Evolutionary conservation across 495 filamentous ascomycete genomes (phyloP).

Genomic region (Amniculicola lignicola): DNA sequence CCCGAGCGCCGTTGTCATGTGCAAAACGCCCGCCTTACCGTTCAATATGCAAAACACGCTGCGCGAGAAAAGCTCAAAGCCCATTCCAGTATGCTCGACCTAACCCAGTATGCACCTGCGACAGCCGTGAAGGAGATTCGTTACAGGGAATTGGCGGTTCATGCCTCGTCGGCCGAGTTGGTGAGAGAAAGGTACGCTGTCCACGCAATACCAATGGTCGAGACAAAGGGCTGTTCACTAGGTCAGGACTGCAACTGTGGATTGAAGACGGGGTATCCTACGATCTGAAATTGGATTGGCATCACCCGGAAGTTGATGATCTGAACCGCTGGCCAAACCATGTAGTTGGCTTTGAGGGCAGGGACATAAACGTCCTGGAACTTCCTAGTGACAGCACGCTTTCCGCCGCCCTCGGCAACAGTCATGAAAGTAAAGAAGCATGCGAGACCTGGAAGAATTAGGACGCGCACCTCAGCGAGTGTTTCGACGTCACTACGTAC

Average conservation of each 20-base stretch:
- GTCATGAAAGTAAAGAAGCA: constrained; percentile 97
- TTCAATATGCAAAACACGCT: constrained; percentile 9
- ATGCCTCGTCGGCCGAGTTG: constrained; percentile 74
- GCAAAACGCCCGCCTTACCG: constrained; percentile 7
- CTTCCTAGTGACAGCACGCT: constrained; percentile 74
- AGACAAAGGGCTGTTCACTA: constrained; percentile 79
- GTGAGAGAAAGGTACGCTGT: constrained; percentile 96
- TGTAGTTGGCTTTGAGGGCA: constrained; percentile 91
- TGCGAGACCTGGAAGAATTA: constrained; percentile 58
- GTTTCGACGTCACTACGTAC: constrained; percentile 44
- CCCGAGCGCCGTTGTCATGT: constrained; percentile 18
- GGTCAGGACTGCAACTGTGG: constrained; percentile 4
- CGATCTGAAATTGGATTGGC: constrained; percentile 94
- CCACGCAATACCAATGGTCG: constrained; percentile 95
- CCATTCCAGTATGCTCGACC: constrained; percentile 2
- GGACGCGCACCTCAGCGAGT: neutral
- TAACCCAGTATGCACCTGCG: neutral
- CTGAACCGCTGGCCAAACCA: constrained; percentile 95
- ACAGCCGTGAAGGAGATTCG: constrained; percentile 11
- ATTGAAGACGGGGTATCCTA: constrained; percentile 50
- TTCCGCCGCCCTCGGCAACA: constrained; percentile 86
- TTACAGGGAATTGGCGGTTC: neutral
- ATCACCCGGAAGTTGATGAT: constrained; percentile 94
- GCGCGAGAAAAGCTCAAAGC: constrained; percentile 2
- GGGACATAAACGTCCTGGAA: constrained; percentile 91